phyloP scores from a whole-genome alignment of 2,329 filamentous ascomycete species.

The Monosporascus sp. region DNA sequence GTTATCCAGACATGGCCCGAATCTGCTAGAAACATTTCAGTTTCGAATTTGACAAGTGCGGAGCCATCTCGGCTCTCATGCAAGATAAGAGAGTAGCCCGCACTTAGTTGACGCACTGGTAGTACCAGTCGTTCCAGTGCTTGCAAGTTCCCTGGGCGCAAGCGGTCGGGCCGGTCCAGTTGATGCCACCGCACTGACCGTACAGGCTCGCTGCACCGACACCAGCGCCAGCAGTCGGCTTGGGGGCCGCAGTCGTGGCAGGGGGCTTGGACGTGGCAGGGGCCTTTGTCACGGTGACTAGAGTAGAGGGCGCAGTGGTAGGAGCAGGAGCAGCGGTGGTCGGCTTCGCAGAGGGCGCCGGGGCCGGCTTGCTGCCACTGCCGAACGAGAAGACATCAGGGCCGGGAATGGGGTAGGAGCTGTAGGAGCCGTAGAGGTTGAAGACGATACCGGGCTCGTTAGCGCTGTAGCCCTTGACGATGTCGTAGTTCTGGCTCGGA shows the following conservation, averaged over 20 bases:
- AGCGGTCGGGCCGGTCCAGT: slow-evolving; percentile 30
- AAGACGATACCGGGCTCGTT: slow-evolving; percentile 53
- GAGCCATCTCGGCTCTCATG: too few species aligned
- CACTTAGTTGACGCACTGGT: slow-evolving; percentile 28
- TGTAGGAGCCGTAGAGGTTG: slow-evolving; percentile 47
- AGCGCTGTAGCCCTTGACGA: slow-evolving; percentile 50
- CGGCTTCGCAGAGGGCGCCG: not conserved
- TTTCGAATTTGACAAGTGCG: too few species aligned
- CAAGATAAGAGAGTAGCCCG: too few species aligned
- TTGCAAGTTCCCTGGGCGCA: slow-evolving; percentile 33
- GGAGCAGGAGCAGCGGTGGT: not conserved
- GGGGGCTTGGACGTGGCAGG: not conserved
- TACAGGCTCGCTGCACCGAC: slow-evolving; percentile 14
- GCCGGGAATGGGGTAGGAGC: slow-evolving; percentile 30
- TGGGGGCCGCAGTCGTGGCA: not conserved
- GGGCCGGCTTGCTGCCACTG: slow-evolving; percentile 4
- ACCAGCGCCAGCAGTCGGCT: not conserved
- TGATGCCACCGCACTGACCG: slow-evolving; percentile 36
- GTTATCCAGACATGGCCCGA: too few species aligned
- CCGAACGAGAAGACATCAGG: slow-evolving; percentile 27
- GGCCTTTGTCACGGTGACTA: not conserved
- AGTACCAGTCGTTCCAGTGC: slow-evolving; percentile 36
- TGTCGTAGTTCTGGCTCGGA: slow-evolving; percentile 38
- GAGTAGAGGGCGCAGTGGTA: not conserved
- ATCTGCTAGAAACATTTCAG: too few species aligned